phyloP scores from a whole-genome alignment of 176 grass and related monocot species.

The Carex kokanica region DNA sequence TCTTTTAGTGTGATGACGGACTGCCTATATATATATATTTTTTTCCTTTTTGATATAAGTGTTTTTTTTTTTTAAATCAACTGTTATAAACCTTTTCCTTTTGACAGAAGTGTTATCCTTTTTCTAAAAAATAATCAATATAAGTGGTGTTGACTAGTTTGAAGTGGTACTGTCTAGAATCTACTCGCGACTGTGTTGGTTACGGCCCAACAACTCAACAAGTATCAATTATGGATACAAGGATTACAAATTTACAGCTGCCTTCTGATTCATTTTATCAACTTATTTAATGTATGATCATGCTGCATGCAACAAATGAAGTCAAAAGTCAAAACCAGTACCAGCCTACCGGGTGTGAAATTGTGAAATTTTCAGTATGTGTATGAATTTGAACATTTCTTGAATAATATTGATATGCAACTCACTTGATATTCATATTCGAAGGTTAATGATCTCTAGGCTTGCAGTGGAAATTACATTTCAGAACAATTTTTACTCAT shows the following conservation, averaged over 20 bases:
- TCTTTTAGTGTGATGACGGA: neutral
- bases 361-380: neutral
- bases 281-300: neutral
- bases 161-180: neutral
- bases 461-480: neutral
- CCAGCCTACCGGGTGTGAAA: neutral
- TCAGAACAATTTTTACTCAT: neutral
- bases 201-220: too few species aligned
- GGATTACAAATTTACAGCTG: neutral
- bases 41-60: neutral
- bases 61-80: neutral
- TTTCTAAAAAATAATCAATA: neutral
- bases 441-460: neutral
- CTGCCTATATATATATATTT: too few species aligned
- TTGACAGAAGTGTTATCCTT: neutral
- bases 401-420: neutral
- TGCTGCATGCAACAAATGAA: neutral
- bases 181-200: neutral
- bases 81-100: neutral
- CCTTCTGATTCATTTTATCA: slow-evolving; percentile 6
- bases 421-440: neutral
- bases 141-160: neutral
- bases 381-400: neutral
- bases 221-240: neutral
- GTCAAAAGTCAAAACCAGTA: neutral